Evolutionary conservation across 169 alveolate genomes (phyloP), one percentile per base, ranked within the genome.

Genomic region (Perkinsus olseni): DNA sequence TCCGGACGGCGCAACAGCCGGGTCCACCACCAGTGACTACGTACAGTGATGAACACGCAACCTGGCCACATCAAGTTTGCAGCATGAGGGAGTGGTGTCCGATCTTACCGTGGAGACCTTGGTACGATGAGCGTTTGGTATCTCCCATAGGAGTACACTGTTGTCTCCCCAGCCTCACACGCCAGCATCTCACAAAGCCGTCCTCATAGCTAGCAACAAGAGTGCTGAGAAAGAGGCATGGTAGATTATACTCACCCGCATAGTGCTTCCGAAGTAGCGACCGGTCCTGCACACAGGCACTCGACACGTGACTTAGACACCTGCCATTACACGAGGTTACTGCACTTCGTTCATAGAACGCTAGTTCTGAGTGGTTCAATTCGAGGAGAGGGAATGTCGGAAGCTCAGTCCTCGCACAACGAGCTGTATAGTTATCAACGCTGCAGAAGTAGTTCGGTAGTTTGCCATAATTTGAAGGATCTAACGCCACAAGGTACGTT

Each of bases 21-120:
- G 96, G 98, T 93, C 96, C 96, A 36, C 98, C 98, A 40, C 98
- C 98, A 37, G 97, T 94, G 38, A 97, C 93, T 40, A 96, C 94
- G 92, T 97, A 97, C 93, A 96, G 96, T 34, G 62, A 45, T 45
- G 62, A 45, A 17, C 62, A 45, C 6, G 62, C 62, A 17, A 45
- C 62, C 62, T 45, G 62, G 62, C 24, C 6, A 94, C 94, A 94
- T 96, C 97, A n/a, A n/a, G n/a, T n/a, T n/a, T n/a, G n/a, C n/a
- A n/a, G n/a, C 39, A 93, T 94, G 74, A 95, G 17, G 6, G 62
- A 10, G 62, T 6, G 6, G 62, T 6, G 96, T 38, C n/a, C n/a
- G n/a, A n/a, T n/a, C n/a, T n/a, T n/a, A 97, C 91, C 39, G 97
- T 62, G 38, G 97, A 95, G 0, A 97, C 97, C 38, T 95, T 95